phyloP scores from a whole-genome alignment of 495 filamentous ascomycete genomes.

The Penicillium turbatum region DNA sequence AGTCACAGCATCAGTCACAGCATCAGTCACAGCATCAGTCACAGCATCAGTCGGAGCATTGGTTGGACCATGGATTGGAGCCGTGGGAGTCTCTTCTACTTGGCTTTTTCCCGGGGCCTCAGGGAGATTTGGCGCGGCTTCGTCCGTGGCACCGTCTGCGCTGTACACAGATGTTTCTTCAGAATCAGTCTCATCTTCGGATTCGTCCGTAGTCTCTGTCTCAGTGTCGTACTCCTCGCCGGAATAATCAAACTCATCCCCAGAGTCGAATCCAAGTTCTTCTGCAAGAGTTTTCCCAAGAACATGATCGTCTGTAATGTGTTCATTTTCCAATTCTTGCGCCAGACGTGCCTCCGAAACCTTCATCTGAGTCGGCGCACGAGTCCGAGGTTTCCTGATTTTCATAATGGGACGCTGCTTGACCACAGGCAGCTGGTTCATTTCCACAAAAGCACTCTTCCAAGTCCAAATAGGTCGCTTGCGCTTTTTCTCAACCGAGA shows the following conservation, averaged over 20 bases:
- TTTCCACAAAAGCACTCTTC: not conserved
- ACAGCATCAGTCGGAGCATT: too few relatives aligned
- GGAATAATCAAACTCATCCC: not conserved
- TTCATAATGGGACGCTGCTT: not conserved
- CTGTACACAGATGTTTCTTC: not conserved
- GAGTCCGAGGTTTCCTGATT: not conserved
- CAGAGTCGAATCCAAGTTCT: not conserved
- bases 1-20: too few relatives aligned
- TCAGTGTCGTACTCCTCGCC: not conserved
- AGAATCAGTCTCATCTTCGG: not conserved
- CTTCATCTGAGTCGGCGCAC: too few relatives aligned
- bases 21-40: too few relatives aligned
- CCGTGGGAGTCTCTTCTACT: too few relatives aligned
- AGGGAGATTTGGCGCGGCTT: not conserved
- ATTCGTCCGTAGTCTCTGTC: not conserved
- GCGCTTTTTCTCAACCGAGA: not conserved
- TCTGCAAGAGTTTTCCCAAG: not conserved
- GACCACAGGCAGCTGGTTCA: not conserved
- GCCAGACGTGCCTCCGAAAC: not conserved
- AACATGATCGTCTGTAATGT: not conserved
- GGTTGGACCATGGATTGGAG: not conserved
- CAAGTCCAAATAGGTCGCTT: not conserved
- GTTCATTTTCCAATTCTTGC: not conserved
- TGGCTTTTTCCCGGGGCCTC: not conserved
- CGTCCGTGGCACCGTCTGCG: not conserved